A percentile compares a stretch with the other conserved stretches of the same genome.
phyloP scores from a whole-genome alignment of 129 eudicot species.

The Scalesia atractyloides region DNA sequence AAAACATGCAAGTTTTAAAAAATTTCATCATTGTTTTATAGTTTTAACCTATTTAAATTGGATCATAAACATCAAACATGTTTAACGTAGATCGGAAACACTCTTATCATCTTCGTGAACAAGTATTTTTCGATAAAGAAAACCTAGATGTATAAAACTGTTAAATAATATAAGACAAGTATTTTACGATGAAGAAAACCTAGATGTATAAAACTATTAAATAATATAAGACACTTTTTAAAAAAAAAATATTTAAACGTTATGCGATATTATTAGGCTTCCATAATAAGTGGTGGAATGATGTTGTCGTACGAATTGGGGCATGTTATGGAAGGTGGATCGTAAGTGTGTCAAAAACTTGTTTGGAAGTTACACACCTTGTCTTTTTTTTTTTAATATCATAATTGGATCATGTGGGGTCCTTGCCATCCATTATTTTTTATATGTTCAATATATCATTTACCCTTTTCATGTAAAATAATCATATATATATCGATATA shows the following conservation, averaged over 20 bases:
- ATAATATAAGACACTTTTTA: background rate
- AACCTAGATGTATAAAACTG: background rate
- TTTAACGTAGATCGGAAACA: background rate
- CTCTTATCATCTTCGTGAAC: background rate
- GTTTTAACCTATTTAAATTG: too few relatives aligned
- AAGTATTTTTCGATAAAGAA: background rate
- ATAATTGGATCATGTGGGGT: constrained; percentile 22
- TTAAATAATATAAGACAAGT: background rate
- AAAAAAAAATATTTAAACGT: background rate
- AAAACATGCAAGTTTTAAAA: too few relatives aligned
- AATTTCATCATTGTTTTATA: too few relatives aligned
- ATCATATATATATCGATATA: too few relatives aligned
- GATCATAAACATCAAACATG: too few relatives aligned
- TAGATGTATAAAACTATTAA: background rate
- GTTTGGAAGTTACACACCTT: constrained; percentile 32
- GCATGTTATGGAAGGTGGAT: constrained; percentile 15
- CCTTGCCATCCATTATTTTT: background rate
- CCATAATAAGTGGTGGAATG: constrained; percentile 13
- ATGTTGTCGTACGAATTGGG: constrained; percentile 19
- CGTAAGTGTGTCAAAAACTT: constrained; percentile 28
- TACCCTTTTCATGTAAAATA: too few relatives aligned
- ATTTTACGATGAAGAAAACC: background rate
- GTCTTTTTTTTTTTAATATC: background rate
- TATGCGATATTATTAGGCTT: constrained; percentile 5
- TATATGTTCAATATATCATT: too few relatives aligned